These are phyloP conservation scores for Russula sp. DNA, from an alignment of 768 basidiomycete species.

Conservation along the genomic window DNA sequence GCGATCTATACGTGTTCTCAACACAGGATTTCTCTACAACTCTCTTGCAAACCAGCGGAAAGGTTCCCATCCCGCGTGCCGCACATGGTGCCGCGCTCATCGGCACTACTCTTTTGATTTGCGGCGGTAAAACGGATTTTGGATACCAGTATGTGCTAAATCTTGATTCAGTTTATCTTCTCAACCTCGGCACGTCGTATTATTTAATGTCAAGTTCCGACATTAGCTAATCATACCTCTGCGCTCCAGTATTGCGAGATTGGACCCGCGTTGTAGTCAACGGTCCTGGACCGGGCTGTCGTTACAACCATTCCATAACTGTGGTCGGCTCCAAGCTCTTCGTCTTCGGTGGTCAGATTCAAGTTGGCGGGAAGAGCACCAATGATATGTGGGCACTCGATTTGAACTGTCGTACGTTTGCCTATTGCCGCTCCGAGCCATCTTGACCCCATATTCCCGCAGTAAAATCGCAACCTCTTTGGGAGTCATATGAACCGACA, in stretches of 20 bases:
- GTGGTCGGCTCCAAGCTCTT: conserved; percentile 91
- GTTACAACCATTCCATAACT: conserved; percentile 89
- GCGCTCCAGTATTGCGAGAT: conserved; percentile 72
- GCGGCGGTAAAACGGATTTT: conserved; percentile 65
- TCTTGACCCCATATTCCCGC: conserved; percentile 20
- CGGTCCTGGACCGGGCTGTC: conserved; percentile 63
- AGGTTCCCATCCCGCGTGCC: conserved; percentile 82
- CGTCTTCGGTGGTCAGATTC: conserved; percentile 95
- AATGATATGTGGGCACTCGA: conserved; percentile 97
- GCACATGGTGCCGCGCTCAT: conserved; percentile 90
- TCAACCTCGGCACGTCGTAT: conserved; percentile 77
- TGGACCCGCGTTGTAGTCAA: conserved; percentile 87
- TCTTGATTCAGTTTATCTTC: conserved; percentile 87
- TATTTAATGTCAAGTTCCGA: conserved; percentile 2
- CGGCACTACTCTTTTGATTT: conserved; percentile 91
- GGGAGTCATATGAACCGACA: conserved; percentile 58
- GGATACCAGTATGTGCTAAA: conserved; percentile 61
- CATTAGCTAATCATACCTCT: neutral
- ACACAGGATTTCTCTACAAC: conserved; percentile 74
- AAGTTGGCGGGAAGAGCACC: conserved; percentile 87
- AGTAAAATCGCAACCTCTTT: conserved; percentile 60
- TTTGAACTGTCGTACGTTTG: conserved; percentile 73
- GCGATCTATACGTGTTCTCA: conserved; percentile 86
- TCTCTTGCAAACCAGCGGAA: conserved; percentile 83
- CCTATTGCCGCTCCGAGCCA: conserved; percentile 4